phyloP scores from a whole-genome alignment of 345 rosid species.

The Salix brachista region DNA sequence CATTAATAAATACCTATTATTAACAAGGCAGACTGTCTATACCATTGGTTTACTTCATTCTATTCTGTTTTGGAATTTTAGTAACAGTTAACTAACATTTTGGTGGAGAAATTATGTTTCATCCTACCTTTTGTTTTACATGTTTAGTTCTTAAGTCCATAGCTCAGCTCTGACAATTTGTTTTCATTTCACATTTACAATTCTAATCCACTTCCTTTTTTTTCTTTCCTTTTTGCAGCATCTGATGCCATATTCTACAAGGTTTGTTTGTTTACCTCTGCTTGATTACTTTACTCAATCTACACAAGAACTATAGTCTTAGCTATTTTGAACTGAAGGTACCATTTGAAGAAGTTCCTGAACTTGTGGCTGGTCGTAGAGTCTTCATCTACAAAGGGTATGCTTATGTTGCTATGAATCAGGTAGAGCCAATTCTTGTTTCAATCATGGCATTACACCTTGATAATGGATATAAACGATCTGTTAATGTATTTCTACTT shows the following conservation, averaged over 20 bases:
- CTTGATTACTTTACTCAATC: conserved; percentile 7
- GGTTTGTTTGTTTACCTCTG: conserved; percentile 40
- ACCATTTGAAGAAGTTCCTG: conserved; percentile 97
- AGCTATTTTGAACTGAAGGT: conserved; percentile 41
- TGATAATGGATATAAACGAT: neutral
- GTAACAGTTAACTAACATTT: no score
- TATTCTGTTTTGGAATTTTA: neutral
- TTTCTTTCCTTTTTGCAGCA: conserved; percentile 45
- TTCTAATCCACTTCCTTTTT: neutral
- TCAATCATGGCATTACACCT: conserved; percentile 9
- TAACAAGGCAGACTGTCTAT: no score
- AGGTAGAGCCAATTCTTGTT: conserved; percentile 29
- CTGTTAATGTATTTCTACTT: conserved; percentile 4
- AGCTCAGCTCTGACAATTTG: neutral
- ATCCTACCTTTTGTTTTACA: no score
- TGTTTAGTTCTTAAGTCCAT: neutral
- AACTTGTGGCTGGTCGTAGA: conserved; percentile 75
- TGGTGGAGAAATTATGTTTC: no score
- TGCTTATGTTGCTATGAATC: conserved; percentile 87
- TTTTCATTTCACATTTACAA: conserved; percentile 11
- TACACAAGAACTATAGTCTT: neutral
- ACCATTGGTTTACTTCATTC: neutral
- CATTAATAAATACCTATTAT: no score
- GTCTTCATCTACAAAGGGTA: conserved; percentile 64
- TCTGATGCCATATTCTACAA: conserved; percentile 58